phyloP scores from a whole-genome alignment of 805 yeast species.

The Isabelozyma pseudorhagii region DNA sequence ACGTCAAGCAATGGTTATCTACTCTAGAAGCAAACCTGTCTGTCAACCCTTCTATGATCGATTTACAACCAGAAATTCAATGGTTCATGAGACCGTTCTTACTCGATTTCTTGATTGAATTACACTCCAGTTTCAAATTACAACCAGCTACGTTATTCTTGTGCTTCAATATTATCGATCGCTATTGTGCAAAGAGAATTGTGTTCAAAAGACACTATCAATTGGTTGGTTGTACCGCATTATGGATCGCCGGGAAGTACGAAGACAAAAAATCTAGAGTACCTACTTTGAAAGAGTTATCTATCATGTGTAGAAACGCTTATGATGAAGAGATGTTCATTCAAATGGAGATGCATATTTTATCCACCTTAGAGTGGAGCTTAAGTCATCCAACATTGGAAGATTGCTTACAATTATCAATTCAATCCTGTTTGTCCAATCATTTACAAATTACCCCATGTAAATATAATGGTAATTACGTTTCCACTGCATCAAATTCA shows the following conservation, averaged over 20 bases:
- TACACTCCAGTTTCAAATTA: constrained; percentile 38
- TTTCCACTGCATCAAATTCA: constrained; percentile 9
- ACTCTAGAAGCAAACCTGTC: constrained; percentile 35
- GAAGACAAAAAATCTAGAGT: constrained; percentile 60
- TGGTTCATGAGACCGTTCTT: constrained; percentile 48
- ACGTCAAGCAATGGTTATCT: constrained; percentile 37
- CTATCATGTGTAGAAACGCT: constrained; percentile 56
- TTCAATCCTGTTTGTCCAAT: constrained; percentile 11
- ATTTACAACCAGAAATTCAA: constrained; percentile 45
- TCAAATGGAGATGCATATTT: constrained; percentile 64
- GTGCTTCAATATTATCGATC: constrained; percentile 43
- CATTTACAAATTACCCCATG: constrained; percentile 19
- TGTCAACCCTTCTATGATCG: constrained; percentile 52
- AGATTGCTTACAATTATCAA: constrained; percentile 48
- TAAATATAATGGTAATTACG: constrained; percentile 15
- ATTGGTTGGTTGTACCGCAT: constrained; percentile 45
- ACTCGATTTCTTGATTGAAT: constrained; percentile 41
- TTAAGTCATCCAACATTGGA: constrained; percentile 49
- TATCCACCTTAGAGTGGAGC: constrained; percentile 57
- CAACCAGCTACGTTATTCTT: constrained; percentile 43
- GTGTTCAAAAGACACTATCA: constrained; percentile 48
- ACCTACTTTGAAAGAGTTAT: constrained; percentile 52
- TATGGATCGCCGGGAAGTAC: constrained; percentile 49
- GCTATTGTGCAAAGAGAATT: constrained; percentile 44
- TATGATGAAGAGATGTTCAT: constrained; percentile 53